Evolutionary conservation across 371 early-diverging fungal genomes (phyloP).

Genomic region (Chytridium lagenaria): DNA sequence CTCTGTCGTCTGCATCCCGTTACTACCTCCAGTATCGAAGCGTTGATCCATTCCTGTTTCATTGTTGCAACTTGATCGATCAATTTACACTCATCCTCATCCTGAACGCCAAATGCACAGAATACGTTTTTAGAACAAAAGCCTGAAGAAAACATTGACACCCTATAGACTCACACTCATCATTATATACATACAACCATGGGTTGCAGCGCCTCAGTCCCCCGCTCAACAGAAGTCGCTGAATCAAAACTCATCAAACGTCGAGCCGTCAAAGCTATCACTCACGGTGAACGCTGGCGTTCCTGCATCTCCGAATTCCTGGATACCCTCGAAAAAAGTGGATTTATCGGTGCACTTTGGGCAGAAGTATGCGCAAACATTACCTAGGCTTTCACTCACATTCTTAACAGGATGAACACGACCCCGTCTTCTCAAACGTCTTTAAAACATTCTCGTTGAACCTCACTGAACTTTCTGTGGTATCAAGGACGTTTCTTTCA

Average conservation of each 20-base stretch:
- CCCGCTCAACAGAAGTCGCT: constrained; percentile 17
- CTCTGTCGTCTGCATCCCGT: no score
- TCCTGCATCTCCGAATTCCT: constrained; percentile 10
- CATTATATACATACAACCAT: no score
- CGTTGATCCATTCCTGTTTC: no score
- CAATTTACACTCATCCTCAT: no score
- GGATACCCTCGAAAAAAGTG: constrained; percentile 23
- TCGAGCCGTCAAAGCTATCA: constrained; percentile 13
- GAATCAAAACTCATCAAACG: constrained; percentile 16
- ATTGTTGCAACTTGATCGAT: no score
- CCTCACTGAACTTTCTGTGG: constrained; percentile 22
- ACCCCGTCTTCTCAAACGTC: constrained; percentile 23
- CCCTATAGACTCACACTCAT: no score
- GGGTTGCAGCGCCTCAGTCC: constrained; percentile 22
- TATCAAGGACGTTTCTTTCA: constrained; percentile 17
- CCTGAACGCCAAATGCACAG: no score
- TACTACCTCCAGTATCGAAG: no score
- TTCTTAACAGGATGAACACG: constrained; percentile 28
- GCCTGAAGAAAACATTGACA: no score
- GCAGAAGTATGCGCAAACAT: constrained; percentile 22
- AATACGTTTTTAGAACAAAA: no score
- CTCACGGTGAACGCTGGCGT: constrained; percentile 19
- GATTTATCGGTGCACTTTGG: constrained; percentile 29
- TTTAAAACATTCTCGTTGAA: constrained; percentile 28
- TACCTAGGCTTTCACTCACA: not conserved